phyloP scores from a whole-genome alignment of 495 filamentous ascomycete genomes.

The Aspergillus hancockii region DNA sequence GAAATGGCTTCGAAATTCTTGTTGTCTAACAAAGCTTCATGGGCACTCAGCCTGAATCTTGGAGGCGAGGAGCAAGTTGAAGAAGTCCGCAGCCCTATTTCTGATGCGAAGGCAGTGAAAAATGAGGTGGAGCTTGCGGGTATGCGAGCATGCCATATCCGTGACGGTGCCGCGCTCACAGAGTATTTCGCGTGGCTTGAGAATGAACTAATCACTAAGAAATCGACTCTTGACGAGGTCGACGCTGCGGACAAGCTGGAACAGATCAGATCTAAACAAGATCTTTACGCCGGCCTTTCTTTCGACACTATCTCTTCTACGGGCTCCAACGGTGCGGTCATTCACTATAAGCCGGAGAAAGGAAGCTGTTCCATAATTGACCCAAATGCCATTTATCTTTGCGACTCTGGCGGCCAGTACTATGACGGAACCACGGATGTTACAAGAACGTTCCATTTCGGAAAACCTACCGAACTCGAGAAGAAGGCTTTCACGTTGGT shows the following conservation, averaged over 20 bases:
- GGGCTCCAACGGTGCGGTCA: slow-evolving; percentile 91
- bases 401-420: slow-evolving; percentile 95
- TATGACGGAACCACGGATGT: slow-evolving; percentile 96
- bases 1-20: slow-evolving; percentile 64
- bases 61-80: slow-evolving; percentile 89
- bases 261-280: slow-evolving; percentile 73
- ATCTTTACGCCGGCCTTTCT: slow-evolving; percentile 85
- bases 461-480: slow-evolving; percentile 80
- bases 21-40: slow-evolving; percentile 87
- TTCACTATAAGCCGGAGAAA: slow-evolving; percentile 93
- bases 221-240: slow-evolving; percentile 79
- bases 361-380: slow-evolving; percentile 84
- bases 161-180: slow-evolving; percentile 88
- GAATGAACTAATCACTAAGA: slow-evolving; percentile 75
- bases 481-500: slow-evolving; percentile 93
- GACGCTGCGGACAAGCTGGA: slow-evolving; percentile 90
- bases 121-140: slow-evolving; percentile 89
- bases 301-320: slow-evolving; percentile 97
- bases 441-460: slow-evolving; percentile 92
- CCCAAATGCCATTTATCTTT: slow-evolving; percentile 86
- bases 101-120: slow-evolving; percentile 97
- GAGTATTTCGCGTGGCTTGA: slow-evolving; percentile 98
- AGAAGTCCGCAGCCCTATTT: slow-evolving; percentile 82
- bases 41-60: slow-evolving; percentile 85
- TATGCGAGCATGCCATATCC: slow-evolving; percentile 91